These are phyloP conservation scores for Rhodotorula graminis DNA, from an alignment of 768 basidiomycete species.

Conservation along the genomic window DNA sequence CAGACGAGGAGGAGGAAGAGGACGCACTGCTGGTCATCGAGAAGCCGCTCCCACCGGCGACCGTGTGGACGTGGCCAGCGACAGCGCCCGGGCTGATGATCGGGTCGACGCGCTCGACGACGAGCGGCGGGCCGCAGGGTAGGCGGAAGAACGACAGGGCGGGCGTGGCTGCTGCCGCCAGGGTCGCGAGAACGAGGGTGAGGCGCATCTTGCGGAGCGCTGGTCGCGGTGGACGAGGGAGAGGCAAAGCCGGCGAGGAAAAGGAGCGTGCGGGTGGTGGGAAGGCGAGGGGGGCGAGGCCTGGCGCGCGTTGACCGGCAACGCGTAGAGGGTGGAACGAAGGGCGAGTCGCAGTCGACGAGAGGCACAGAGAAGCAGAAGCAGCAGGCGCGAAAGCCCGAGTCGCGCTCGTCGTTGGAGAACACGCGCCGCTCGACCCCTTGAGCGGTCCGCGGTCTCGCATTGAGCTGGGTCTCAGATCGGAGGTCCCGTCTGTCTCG, in stretches of 20 bases:
- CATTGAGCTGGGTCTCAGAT: too few relatives aligned
- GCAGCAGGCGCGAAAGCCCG: too few relatives aligned
- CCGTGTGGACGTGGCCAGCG: slow-evolving; percentile 44
- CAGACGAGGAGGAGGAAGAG: not conserved
- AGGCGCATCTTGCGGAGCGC: not conserved
- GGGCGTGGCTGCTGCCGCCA: not conserved
- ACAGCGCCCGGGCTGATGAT: slow-evolving; percentile 38
- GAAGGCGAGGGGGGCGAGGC: not conserved
- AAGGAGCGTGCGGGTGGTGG: too few relatives aligned
- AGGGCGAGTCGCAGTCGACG: too few relatives aligned
- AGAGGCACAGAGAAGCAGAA: too few relatives aligned
- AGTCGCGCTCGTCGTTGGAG: too few relatives aligned
- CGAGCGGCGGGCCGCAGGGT: not conserved
- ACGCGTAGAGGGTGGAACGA: too few relatives aligned
- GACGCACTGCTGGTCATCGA: not conserved
- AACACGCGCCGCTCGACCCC: too few relatives aligned
- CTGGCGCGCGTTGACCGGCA: not conserved
- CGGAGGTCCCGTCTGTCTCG: too few relatives aligned
- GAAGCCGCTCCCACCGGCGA: slow-evolving; percentile 49
- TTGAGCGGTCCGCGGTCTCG: too few relatives aligned
- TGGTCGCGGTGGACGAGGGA: not conserved
- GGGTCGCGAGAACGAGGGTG: not conserved
- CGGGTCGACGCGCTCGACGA: slow-evolving; percentile 38
- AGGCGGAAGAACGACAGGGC: not conserved
- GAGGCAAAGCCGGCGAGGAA: not conserved